Conservation (phyloP, 1,284 basidiomycete species). For the Ustilago shanxiensis region DNA sequence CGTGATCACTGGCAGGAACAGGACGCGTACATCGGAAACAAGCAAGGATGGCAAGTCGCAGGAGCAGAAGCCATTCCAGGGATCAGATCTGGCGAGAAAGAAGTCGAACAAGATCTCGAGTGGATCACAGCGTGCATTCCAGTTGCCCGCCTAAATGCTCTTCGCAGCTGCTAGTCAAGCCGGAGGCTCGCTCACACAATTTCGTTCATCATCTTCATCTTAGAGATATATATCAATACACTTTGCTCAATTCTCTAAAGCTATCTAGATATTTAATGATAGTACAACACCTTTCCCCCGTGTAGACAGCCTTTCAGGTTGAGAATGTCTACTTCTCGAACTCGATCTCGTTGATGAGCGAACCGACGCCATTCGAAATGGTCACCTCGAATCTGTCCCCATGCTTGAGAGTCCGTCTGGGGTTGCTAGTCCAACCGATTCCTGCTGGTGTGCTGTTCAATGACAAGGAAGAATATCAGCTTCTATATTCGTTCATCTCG, state of each 20-base stretch:
- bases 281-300: background rate
- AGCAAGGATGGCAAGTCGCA: slow-evolving; percentile 5
- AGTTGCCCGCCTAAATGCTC: slow-evolving; percentile 5
- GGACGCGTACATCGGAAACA: slow-evolving; percentile 8
- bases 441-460: slow-evolving; percentile 68
- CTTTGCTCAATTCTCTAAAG: too few relatives aligned
- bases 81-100: background rate
- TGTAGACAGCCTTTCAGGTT: background rate
- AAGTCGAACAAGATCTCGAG: slow-evolving; percentile 35
- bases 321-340: slow-evolving; percentile 58
- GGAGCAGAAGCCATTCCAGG: slow-evolving; percentile 1
- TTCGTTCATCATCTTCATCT: background rate
- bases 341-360: slow-evolving; percentile 71
- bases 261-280: background rate
- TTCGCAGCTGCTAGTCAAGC: background rate
- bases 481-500: too few relatives aligned
- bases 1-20: slow-evolving; percentile 31
- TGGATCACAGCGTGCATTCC: slow-evolving; percentile 43
- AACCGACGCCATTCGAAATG: slow-evolving; percentile 71
- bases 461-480: too few relatives aligned
- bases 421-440: slow-evolving; percentile 69
- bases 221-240: slow-evolving; percentile 4
- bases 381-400: slow-evolving; percentile 71
- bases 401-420: slow-evolving; percentile 66
- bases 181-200: background rate